phyloP scores from a whole-genome alignment of 768 basidiomycete species.

The Chalciporus sphaerocephalus region DNA sequence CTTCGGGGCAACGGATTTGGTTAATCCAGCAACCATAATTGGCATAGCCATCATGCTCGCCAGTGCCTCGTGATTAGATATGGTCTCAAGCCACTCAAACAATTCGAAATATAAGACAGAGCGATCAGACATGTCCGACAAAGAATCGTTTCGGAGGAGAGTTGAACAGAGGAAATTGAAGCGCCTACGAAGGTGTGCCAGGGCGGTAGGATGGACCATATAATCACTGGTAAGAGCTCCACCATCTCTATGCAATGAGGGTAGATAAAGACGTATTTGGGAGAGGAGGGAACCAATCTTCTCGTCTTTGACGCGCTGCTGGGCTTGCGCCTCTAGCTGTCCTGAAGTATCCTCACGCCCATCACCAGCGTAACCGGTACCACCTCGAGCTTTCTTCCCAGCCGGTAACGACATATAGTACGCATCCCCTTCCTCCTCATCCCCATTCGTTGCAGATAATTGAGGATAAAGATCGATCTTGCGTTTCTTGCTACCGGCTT shows the following conservation, averaged over 20 bases:
- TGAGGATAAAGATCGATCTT: constrained; percentile 33
- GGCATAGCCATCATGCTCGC: constrained; percentile 98
- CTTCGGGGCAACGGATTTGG: constrained; percentile 60
- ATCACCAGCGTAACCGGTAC: constrained; percentile 84
- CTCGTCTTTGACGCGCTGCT: constrained; percentile 71
- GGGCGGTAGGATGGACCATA: constrained; percentile 84
- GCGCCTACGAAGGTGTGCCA: constrained; percentile 86
- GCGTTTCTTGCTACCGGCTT: constrained; percentile 37
- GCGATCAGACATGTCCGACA: constrained; percentile 92
- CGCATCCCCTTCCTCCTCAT: constrained; percentile 53
- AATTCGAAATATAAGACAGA: constrained; percentile 81
- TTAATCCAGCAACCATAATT: constrained; percentile 78
- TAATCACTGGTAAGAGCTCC: constrained; percentile 86
- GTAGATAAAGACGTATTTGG: constrained; percentile 78
- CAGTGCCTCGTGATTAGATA: constrained; percentile 88
- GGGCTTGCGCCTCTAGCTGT: constrained; percentile 68
- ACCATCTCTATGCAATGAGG: constrained; percentile 68
- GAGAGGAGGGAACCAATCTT: constrained; percentile 65
- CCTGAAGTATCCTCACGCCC: constrained; percentile 80
- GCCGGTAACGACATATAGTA: constrained; percentile 39
- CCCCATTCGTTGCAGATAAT: constrained; percentile 27
- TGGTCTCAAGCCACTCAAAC: constrained; percentile 92
- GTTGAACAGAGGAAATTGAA: constrained; percentile 87
- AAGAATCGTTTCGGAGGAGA: constrained; percentile 85
- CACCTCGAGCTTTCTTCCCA: constrained; percentile 70